Base-by-base conservation (phyloP, 1,284 basidiomycete species). In the Cutaneotrichosporon sp. region DNA sequence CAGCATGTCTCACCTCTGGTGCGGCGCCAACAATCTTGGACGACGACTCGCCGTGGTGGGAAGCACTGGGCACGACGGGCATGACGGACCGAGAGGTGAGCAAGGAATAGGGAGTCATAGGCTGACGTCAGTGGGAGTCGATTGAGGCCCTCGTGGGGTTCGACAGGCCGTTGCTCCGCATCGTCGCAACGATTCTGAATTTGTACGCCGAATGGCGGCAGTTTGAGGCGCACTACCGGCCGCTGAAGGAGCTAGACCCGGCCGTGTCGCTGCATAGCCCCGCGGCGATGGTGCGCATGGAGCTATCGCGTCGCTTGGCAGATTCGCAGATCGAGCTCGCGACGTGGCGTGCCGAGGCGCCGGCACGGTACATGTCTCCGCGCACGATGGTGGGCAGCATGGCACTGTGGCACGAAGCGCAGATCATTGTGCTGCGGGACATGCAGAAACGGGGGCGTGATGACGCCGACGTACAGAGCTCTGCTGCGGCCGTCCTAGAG, bases 341-440 rank as follows among this genome's bases (percentile, higher is more conserved):
- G 5, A 54, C 50, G 7, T 60, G 59, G 59, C 59, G 59, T 10
- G 55, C 55, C 2, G 59, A 60, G 36, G 55, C 59, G 2, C 50
- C 52, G 2, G 52, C 55, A 4, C 46, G 59, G 0, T 54, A 58
- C 41, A 54, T 55, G 45, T 52, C 62, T 23, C 54, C 60, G 22
- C 49, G 69, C 14, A 68, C 64, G 1, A 47, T 55, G 46, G 61
- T 64, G 23, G 69, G 69, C 3, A 59, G 55, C 20, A 51, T 70
- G 57, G 63, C 68, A 18, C 52, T 65, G 8, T 70, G 67, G 69
- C 62, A 71, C 49, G 61, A 56, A 2, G 55, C 64, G n/a, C 59
- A 63, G 37, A 64, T 72, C 37, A 44, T 72, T 14, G 44, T 69
- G 9, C 48, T 59, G 36, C 57, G 63, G 30, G 65, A 69, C 51